Evolutionary conservation across 2,329 filamentous ascomycete species (phyloP).

Genomic region (Aplosporella prunicola): DNA sequence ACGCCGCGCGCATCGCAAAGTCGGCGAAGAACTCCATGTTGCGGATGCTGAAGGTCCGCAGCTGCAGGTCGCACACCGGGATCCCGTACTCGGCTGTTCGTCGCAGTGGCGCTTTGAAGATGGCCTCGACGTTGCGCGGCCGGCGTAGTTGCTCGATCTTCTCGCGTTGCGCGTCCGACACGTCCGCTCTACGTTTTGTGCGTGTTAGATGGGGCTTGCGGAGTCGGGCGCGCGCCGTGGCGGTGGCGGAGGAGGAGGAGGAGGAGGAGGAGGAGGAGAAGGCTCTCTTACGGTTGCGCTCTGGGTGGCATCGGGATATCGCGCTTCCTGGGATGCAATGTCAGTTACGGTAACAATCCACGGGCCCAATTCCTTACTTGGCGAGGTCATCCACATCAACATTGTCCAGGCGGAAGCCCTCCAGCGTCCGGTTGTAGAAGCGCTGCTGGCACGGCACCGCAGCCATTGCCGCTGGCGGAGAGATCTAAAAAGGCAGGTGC

Average conservation of each 20-base stretch:
- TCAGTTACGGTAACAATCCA: neutral
- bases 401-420: slow-evolving; percentile 1
- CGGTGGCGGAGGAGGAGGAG: neutral
- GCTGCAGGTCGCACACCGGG: slow-evolving; percentile 80
- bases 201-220: neutral
- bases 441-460: slow-evolving; percentile 6
- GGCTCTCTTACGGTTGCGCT: slow-evolving; percentile 5
- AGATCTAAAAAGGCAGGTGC: neutral
- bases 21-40: slow-evolving; percentile 92
- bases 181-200: slow-evolving; percentile 1
- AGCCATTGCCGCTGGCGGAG: slow-evolving; percentile 1
- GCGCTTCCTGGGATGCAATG: slow-evolving; percentile 4
- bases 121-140: slow-evolving; percentile 72
- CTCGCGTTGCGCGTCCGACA: slow-evolving; percentile 21
- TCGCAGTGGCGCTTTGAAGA: slow-evolving; percentile 77
- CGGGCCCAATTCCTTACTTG: slow-evolving; percentile 1
- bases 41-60: slow-evolving; percentile 82
- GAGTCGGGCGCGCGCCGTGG: neutral
- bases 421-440: slow-evolving; percentile 8
- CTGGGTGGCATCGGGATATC: slow-evolving; percentile 15
- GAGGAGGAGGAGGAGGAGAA: no score
- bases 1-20: slow-evolving; percentile 88
- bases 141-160: slow-evolving; percentile 24
- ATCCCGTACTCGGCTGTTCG: slow-evolving; percentile 65
- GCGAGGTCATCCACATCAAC: slow-evolving; percentile 5